Evolutionary conservation across 805 yeast species (phyloP).

Genomic region (Candida chauliodis): DNA sequence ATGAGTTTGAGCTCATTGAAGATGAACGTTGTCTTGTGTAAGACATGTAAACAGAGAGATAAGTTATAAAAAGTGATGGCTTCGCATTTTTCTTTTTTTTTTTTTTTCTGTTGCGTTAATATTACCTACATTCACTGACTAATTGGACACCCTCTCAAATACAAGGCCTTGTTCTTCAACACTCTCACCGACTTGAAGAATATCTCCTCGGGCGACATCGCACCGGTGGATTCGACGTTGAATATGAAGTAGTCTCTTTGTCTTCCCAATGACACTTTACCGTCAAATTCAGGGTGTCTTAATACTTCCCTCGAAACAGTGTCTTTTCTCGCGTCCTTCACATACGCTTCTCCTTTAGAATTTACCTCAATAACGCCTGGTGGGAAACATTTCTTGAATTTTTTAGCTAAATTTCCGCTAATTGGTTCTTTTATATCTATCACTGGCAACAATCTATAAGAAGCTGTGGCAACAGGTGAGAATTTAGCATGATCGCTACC

Average conservation of each 20-base stretch:
- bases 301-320: conserved; percentile 96
- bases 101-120: neutral
- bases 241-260: conserved; percentile 89
- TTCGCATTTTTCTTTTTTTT: conserved; percentile 1
- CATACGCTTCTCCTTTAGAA: conserved; percentile 65
- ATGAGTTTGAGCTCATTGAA: conserved; percentile 20
- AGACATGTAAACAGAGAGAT: conserved; percentile 3
- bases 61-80: neutral
- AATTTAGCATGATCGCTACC: conserved; percentile 97
- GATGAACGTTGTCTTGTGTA: conserved; percentile 27
- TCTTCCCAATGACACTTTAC: conserved; percentile 88
- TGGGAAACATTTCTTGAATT: conserved; percentile 88
- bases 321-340: conserved; percentile 87
- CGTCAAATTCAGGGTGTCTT: conserved; percentile 87
- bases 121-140: conserved; percentile 37
- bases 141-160: conserved; percentile 74
- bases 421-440: conserved; percentile 76
- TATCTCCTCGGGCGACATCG: conserved; percentile 95
- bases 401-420: conserved; percentile 68
- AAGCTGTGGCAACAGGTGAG: conserved; percentile 96
- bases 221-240: conserved; percentile 93
- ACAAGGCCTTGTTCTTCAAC: conserved; percentile 79
- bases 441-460: conserved; percentile 87
- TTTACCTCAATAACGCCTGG: conserved; percentile 84
- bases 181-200: conserved; percentile 87